phyloP scores from a whole-genome alignment of 345 rosid species.

The Isatis tinctoria region DNA sequence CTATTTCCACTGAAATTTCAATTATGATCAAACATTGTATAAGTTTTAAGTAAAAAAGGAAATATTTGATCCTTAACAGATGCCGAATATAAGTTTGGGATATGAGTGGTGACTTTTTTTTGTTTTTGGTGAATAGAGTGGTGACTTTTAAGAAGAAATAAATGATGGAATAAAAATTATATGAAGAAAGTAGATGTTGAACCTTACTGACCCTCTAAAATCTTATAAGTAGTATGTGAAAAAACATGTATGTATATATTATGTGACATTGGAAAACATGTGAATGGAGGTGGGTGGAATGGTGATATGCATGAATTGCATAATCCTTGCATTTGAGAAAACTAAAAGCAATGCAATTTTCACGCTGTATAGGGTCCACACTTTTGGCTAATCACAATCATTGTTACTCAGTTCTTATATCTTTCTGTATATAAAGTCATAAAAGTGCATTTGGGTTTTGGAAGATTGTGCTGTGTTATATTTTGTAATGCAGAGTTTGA shows the following conservation, averaged over 20 bases:
- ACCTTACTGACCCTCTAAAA: background rate
- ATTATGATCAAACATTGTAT: background rate
- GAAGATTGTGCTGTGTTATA: background rate
- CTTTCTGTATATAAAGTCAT: background rate
- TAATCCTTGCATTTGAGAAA: conserved; percentile 4
- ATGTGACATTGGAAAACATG: background rate
- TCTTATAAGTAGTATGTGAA: background rate
- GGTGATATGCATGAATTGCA: background rate
- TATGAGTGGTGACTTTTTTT: no score
- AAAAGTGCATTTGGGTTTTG: conserved; percentile 18
- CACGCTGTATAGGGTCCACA: conserved; percentile 14
- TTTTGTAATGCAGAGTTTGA: background rate
- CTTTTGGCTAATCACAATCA: conserved; percentile 7
- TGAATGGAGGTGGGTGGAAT: conserved; percentile 13
- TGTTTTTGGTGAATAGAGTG: no score
- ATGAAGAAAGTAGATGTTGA: background rate
- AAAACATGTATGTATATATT: background rate
- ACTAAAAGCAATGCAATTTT: conserved; percentile 17
- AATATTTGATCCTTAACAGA: no score
- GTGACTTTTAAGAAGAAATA: background rate
- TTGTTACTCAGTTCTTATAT: background rate
- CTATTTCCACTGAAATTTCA: background rate
- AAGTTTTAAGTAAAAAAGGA: no score
- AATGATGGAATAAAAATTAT: background rate
- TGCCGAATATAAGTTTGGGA: background rate